phyloP scores from a whole-genome alignment of 2,329 filamentous ascomycete species.

The Juglanconis sp. region DNA sequence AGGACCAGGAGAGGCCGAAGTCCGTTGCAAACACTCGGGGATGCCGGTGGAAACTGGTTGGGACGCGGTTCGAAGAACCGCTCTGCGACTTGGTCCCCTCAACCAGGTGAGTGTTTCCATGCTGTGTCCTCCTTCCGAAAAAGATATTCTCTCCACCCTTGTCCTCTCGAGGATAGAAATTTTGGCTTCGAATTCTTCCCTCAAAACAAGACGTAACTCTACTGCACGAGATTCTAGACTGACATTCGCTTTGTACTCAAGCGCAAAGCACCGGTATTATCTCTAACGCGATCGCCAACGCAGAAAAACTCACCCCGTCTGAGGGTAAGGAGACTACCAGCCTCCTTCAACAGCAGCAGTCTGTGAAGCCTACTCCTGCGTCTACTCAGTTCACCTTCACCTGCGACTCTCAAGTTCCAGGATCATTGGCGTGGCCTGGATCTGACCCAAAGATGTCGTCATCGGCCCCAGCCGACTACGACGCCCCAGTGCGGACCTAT shows the following conservation, averaged over 20 bases:
- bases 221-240: constrained; percentile 18
- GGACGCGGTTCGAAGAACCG: constrained; percentile 45
- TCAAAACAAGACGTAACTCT: not conserved
- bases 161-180: not conserved
- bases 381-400: constrained; percentile 96
- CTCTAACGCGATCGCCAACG: constrained; percentile 85
- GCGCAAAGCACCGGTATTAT: constrained; percentile 72
- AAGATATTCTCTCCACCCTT: not conserved
- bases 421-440: constrained; percentile 73
- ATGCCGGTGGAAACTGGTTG: constrained; percentile 56
- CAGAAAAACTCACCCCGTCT: constrained; percentile 63
- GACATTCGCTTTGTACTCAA: constrained; percentile 22
- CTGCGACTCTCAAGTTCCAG: constrained; percentile 84
- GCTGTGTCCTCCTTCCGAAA: not conserved
- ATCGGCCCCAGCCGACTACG: constrained; percentile 16
- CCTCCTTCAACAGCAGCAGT: constrained; percentile 59
- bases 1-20: constrained; percentile 60
- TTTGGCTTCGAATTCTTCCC: not conserved
- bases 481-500: constrained; percentile 19
- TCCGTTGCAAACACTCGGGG: constrained; percentile 57
- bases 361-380: constrained; percentile 60
- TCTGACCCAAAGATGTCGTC: constrained; percentile 30
- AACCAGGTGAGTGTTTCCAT: constrained; percentile 41
- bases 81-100: constrained; percentile 41
- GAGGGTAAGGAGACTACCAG: constrained; percentile 76